phyloP scores from a whole-genome alignment of 371 early-diverging fungal genomes.

The Parasitella parasitica region DNA sequence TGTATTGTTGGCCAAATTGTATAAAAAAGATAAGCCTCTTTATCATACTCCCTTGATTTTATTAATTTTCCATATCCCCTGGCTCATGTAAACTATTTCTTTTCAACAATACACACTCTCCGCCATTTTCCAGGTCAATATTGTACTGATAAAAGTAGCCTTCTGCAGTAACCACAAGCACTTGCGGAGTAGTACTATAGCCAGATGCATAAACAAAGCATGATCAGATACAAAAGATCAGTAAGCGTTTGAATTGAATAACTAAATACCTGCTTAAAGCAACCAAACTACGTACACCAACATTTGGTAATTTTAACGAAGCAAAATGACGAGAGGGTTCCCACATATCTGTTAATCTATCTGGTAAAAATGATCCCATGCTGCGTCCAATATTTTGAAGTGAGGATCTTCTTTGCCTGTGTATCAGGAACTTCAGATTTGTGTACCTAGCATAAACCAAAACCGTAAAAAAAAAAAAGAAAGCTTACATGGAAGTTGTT shows the following conservation, averaged over 20 bases:
- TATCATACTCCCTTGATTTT: not conserved
- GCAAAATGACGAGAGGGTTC: constrained; percentile 95
- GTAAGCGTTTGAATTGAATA: no score
- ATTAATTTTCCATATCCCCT: not conserved
- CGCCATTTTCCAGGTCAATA: constrained; percentile 88
- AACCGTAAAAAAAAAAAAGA: not conserved
- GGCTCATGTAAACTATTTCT: constrained; percentile 42
- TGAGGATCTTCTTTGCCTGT: constrained; percentile 1
- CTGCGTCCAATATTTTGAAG: constrained; percentile 26
- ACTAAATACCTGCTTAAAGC: constrained; percentile 66
- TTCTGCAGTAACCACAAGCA: constrained; percentile 89
- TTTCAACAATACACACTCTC: constrained; percentile 84
- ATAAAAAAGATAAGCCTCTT: not conserved
- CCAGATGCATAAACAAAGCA: not conserved
- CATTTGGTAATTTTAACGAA: constrained; percentile 79
- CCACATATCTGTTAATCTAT: constrained; percentile 87
- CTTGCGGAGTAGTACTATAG: constrained; percentile 69
- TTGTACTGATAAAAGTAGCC: constrained; percentile 90
- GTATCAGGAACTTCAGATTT: not conserved
- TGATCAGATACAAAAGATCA: no score
- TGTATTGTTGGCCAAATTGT: no score
- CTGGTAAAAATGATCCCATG: constrained; percentile 83
- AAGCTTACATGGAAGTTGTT: not conserved
- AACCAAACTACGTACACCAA: constrained; percentile 78
- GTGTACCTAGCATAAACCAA: no score